Conservation (phyloP, 2,329 filamentous ascomycete species). For the Colletotrichum sp. region DNA sequence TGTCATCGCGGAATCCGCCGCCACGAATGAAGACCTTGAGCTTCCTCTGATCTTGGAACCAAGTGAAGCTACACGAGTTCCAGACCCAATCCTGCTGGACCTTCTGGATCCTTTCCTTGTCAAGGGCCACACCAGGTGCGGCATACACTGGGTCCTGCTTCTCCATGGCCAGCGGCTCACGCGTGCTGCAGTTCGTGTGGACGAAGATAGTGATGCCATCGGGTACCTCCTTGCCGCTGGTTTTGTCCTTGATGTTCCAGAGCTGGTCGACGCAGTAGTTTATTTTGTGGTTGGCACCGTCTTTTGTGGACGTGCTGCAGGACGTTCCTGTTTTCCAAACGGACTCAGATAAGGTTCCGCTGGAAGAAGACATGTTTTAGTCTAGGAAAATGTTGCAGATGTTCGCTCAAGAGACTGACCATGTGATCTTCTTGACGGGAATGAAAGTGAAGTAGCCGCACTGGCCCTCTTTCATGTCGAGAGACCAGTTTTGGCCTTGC, state of each 20-base stretch:
- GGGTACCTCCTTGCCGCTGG: background rate
- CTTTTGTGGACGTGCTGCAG: background rate
- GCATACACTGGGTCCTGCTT: constrained; percentile 20
- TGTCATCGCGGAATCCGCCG: background rate
- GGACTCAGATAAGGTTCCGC: constrained; percentile 6
- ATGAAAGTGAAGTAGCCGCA: constrained; percentile 24
- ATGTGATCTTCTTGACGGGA: constrained; percentile 10
- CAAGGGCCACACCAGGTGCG: constrained; percentile 17
- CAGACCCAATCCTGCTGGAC: constrained; percentile 9
- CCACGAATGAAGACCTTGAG: background rate
- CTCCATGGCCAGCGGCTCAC: constrained; percentile 19
- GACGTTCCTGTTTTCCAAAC: background rate
- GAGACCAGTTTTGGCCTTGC: background rate
- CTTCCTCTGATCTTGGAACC: background rate
- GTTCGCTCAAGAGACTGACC: background rate
- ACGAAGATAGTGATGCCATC: constrained; percentile 20
- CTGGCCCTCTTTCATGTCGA: background rate
- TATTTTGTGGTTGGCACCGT: background rate
- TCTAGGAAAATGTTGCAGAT: background rate
- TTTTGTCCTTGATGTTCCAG: background rate
- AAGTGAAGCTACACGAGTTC: background rate
- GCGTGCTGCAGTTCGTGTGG: constrained; percentile 22
- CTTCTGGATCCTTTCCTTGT: background rate
- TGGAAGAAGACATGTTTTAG: background rate
- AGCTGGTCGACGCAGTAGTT: constrained; percentile 3